These are phyloP conservation scores for Geranium incanum DNA, from an alignment of 441 rosid species.

Conservation along the genomic window DNA sequence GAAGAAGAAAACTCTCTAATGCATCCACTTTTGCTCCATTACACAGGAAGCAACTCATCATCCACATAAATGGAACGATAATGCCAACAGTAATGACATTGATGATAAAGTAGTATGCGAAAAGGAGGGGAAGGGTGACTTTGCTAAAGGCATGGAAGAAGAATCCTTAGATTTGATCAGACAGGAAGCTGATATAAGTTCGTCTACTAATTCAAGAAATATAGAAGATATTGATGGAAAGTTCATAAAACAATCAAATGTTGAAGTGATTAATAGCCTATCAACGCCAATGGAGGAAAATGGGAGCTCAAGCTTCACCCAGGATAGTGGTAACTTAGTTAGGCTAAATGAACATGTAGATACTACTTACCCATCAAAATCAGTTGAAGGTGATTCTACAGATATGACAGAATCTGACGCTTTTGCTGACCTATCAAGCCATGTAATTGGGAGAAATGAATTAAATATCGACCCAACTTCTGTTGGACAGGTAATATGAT, in stretches of 20 bases:
- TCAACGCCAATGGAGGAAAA: background rate
- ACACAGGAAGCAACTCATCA: constrained; percentile 21
- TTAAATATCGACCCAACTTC: constrained; percentile 11
- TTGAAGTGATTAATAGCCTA: constrained; percentile 8
- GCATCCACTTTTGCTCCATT: constrained; percentile 11
- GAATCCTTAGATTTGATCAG: constrained; percentile 14
- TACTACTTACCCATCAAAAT: constrained; percentile 4
- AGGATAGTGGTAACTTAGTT: background rate
- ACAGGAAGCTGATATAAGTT: background rate
- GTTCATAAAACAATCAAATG: background rate
- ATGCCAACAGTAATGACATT: background rate
- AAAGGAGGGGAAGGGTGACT: constrained; percentile 10
- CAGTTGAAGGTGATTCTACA: constrained; percentile 10
- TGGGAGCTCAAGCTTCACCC: background rate
- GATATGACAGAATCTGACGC: constrained; percentile 18
- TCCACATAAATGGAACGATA: constrained; percentile 18
- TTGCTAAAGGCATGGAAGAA: constrained; percentile 8
- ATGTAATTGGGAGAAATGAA: constrained; percentile 5
- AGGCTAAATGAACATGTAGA: background rate
- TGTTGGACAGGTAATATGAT: constrained; percentile 19
- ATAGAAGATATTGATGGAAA: background rate
- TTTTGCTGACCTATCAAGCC: constrained; percentile 17
- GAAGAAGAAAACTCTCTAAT: constrained; percentile 3
- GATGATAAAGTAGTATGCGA: constrained; percentile 4
- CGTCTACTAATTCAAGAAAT: background rate